These are phyloP conservation scores for Nannochloropsis gaditana DNA, from an alignment of 108 stramenopile genomes.

Conservation along the genomic window DNA sequence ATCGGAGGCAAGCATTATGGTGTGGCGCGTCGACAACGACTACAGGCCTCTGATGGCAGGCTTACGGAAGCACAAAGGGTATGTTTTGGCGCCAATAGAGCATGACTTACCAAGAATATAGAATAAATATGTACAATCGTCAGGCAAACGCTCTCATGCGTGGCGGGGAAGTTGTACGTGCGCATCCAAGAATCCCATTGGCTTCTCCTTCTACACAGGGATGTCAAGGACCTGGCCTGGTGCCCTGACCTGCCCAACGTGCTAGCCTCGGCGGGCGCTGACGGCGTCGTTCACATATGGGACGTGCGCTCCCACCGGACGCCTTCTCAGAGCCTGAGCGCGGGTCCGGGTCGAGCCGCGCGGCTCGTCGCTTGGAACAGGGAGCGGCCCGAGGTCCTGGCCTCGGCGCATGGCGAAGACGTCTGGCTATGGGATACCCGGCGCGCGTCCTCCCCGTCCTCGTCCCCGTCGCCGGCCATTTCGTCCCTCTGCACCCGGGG, in stretches of 20 bases:
- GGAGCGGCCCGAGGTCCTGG: neutral
- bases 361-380: neutral
- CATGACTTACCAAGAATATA: too few species aligned
- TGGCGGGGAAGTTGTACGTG: too few species aligned
- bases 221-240: slow-evolving; percentile 17
- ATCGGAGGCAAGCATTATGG: neutral
- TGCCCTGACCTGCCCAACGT: slow-evolving; percentile 10
- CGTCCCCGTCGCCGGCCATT: neutral
- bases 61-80: slow-evolving; percentile 20
- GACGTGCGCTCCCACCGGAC: slow-evolving; percentile 16
- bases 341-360: neutral
- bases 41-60: slow-evolving; percentile 19
- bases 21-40: neutral
- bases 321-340: neutral
- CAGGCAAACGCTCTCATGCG: neutral
- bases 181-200: too few species aligned
- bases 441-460: neutral
- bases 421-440: slow-evolving; percentile 4
- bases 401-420: neutral
- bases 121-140: too few species aligned
- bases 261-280: neutral
- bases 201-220: neutral
- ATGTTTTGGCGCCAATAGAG: neutral
- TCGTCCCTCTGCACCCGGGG: neutral
- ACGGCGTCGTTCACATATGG: neutral